These are phyloP conservation scores for Mucor plumbeus DNA, from an alignment of 371 early-diverging fungal genomes.

Conservation along the genomic window DNA sequence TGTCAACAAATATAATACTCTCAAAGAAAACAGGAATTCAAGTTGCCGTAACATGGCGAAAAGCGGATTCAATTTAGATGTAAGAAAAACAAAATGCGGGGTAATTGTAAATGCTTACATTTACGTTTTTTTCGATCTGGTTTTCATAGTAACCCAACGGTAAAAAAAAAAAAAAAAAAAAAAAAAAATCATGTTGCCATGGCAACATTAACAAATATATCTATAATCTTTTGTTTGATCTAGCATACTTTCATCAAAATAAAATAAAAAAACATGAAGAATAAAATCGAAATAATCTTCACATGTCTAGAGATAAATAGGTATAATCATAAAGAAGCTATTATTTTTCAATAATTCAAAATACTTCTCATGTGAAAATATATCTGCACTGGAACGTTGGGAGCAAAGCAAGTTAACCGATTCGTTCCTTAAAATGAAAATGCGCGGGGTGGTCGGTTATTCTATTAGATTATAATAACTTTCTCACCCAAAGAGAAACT, in stretches of 20 bases:
- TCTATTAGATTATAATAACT: not conserved
- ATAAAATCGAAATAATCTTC: constrained; percentile 5
- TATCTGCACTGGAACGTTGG: not conserved
- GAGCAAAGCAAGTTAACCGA: constrained; percentile 4
- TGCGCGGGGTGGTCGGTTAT: constrained; percentile 10
- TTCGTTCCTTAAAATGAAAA: constrained; percentile 13
- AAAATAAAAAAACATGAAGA: not conserved
- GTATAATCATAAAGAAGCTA: not conserved
- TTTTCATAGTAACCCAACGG: not conserved
- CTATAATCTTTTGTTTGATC: not conserved
- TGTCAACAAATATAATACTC: constrained; percentile 1
- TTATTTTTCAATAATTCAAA: not conserved
- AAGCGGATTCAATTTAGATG: constrained; percentile 9
- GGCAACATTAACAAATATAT: not conserved
- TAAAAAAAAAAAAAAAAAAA: not conserved
- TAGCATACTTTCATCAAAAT: not conserved
- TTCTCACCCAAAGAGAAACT: constrained; percentile 6
- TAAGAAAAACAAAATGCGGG: constrained; percentile 14
- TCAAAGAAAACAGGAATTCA: not conserved
- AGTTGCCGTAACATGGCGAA: constrained; percentile 21
- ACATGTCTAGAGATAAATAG: not conserved
- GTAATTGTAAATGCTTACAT: constrained; percentile 6
- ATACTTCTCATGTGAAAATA: constrained; percentile 7
- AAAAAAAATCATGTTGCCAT: not conserved
- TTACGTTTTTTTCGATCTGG: not conserved